Base-by-base conservation (phyloP, 2,329 filamentous ascomycete genomes). In the Pseudogymnoascus sp. region DNA sequence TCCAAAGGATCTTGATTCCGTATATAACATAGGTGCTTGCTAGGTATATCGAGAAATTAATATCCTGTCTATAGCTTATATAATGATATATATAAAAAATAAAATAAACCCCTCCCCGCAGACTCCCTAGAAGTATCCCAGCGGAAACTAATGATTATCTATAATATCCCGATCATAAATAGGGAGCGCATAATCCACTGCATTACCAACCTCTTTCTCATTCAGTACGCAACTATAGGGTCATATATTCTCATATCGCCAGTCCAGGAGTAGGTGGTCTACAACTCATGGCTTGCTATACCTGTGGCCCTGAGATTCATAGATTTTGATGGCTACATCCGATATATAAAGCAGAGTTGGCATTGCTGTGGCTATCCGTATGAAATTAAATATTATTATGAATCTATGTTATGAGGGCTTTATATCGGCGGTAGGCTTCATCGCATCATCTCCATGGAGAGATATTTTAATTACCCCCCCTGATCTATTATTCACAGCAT, bases 1-100 rank as follows among this genome's bases (percentile, higher is more conserved):
- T 28, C 70, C 71, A 8, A 64, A 38, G 53, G 38, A 69, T n/a
- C 40, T 50, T 2, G 40, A 50, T 33, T 33, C 35, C 8, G 40
- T 50, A 21, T 62, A 62, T 31, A 50, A 62, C 21, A 8, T 47
- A 2, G 61, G 61, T 21, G 61, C 9, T n/a, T 62, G 61, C 26
- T 62, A 57, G 26, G 15, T 28, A 53, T 53, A 53, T 6, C 6
- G n/a, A 44, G 21, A 47, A 31, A 57, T 57, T 13, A 19, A 33
- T 13, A 33, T 33, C n/a, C 50, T 33, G 5, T 33, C 26, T 33
- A 19, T 19, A 8, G 9, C n/a, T 53, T 53, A 33, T 57, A 33
- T 57, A 33, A 44, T 40, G 17, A 17, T 40, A 57, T 57, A 57
- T 53, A 31, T 53, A 9, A 21, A 31, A 40, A 8, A 31, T 4